Base-by-base conservation (phyloP, 768 basidiomycete genomes). In the Naganishia kalamii region DNA sequence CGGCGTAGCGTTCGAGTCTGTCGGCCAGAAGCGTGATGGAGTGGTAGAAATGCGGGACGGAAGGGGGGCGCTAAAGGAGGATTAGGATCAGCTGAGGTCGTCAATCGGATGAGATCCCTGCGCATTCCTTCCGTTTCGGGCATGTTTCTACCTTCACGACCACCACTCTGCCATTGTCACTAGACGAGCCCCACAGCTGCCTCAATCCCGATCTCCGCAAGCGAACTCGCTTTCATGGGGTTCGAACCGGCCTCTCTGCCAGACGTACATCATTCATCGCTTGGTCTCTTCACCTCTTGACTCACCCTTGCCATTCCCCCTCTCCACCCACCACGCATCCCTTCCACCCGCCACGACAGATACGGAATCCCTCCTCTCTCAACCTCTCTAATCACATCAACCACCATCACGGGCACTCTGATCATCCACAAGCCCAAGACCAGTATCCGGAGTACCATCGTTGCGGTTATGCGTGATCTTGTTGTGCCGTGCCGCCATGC, bases 341-440 rank as follows among this genome's bases (percentile, higher is more conserved):
- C 7, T 52, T 40, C 37, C 7, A 46, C 15, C 12, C 66, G 62
- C 23, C 59, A 68, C 25, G 63, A 62, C 5, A 68, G 54, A 33
- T 48, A 68, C 15, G 66, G 66, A 4, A 68, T 35, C 15, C 11
- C 51, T 12, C 66, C 66, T 40, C 50, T 47, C 10, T 63, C 57
- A 10, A 68, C 37, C 10, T 62, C 62, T 13, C 66, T n/a, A 30
- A 63, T 43, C 40, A 68, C 57, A 52, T 68, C 66, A 17, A 63
- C 25, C 13, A 63, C 29, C 37, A 68, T 52, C 23, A 68, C 29
- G 3, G 66, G 66, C 1, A 68, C 33, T 6, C 66, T n/a, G 33
- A 60, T 35, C 15, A 50, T 63, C 66, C 62, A 63, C 25, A 68
- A 37, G n/a, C 62, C 60, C 19, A 68, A 35, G 3, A 68, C 19